Percentiles rank a stretch among this genome's conserved stretches.
Conservation (phyloP, 2,329 filamentous ascomycete species). For the Tolypocladium sp. region DNA sequence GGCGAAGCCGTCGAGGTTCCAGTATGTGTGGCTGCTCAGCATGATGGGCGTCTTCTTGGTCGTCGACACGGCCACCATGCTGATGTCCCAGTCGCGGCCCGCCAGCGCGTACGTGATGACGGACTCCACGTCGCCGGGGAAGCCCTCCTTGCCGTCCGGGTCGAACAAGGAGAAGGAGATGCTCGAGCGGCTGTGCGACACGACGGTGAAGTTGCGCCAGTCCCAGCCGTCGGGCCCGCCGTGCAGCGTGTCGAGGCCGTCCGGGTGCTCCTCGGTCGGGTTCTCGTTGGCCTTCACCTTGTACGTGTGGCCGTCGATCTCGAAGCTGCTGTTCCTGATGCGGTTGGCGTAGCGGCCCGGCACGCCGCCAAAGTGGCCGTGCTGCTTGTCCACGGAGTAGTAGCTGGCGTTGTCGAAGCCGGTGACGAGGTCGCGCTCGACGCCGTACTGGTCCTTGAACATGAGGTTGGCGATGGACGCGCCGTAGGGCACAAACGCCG, state of each 20-base stretch:
- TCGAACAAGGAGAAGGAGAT: slow-evolving; percentile 72
- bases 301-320: slow-evolving; percentile 53
- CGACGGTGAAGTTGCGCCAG: slow-evolving; percentile 68
- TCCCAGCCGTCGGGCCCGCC: slow-evolving; percentile 67
- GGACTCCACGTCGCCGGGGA: slow-evolving; percentile 68
- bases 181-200: slow-evolving; percentile 54
- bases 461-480: slow-evolving; percentile 64
- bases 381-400: slow-evolving; percentile 54
- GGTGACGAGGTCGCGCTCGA: slow-evolving; percentile 60
- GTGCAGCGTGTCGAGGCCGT: slow-evolving; percentile 57
- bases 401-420: slow-evolving; percentile 70
- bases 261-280: slow-evolving; percentile 36
- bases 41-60: slow-evolving; percentile 76
- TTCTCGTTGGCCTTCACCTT: slow-evolving; percentile 56
- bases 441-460: slow-evolving; percentile 58
- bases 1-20: slow-evolving; percentile 73
- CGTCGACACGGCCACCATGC: slow-evolving; percentile 61
- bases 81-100: slow-evolving; percentile 60
- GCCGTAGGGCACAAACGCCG: slow-evolving; percentile 65
- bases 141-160: slow-evolving; percentile 63
- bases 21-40: slow-evolving; percentile 67
- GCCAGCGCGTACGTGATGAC: slow-evolving; percentile 65
- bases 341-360: slow-evolving; percentile 74
- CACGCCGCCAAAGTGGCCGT: slow-evolving; percentile 64
- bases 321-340: slow-evolving; percentile 68